Evolutionary conservation across 2,329 filamentous ascomycete genomes (phyloP), one percentile per base, ranked within the genome.

Genomic region (Colletotrichum sp.): DNA sequence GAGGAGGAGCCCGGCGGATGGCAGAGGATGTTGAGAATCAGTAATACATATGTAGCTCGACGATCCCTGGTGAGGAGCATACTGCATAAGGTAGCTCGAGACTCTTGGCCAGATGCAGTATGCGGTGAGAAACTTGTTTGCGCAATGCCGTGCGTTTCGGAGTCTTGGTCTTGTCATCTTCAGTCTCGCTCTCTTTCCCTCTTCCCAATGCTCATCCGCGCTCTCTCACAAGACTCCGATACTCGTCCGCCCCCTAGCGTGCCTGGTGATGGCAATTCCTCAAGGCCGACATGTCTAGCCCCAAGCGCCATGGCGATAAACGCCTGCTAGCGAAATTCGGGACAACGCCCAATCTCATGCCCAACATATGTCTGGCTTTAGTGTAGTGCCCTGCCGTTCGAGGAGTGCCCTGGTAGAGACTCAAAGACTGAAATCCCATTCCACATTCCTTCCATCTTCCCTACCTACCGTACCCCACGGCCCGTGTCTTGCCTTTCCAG

Each of bases 231-330:
- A 24, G 21, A 28, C 15, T 36, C 36, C 13, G 39, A 44, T n/a
- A 44, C 39, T 44, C 18, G 9, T 34, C 59, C 18, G 16, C 26
- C 18, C 73, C 68, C 63, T 72, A 75, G 73, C 69, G 73, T 75
- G 73, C 69, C 73, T 68, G 65, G 30, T 68, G 69, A 68, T 63
- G 73, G 55, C 60, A 18, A 32, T 49, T 32, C 52, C 32, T 18
- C 13, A 62, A 75, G 63, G 55, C 28, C 39, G 24, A n/a, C 62
- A 63, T 34, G 32, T 63, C 68, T 59, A 63, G 68, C 55, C 12
- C n/a, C 26, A n/a, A 74, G 59, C 66, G n/a, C 28, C 69, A 36
- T 30, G 32, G 44, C 63, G 57, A 68, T 16, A 64, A 64, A 28
- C 21, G 44, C 55, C 63, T 24, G 13, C 67, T 71, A 67, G 63